phyloP scores from a whole-genome alignment of 2,329 filamentous ascomycete genomes.

The Botrytis cinerea region DNA sequence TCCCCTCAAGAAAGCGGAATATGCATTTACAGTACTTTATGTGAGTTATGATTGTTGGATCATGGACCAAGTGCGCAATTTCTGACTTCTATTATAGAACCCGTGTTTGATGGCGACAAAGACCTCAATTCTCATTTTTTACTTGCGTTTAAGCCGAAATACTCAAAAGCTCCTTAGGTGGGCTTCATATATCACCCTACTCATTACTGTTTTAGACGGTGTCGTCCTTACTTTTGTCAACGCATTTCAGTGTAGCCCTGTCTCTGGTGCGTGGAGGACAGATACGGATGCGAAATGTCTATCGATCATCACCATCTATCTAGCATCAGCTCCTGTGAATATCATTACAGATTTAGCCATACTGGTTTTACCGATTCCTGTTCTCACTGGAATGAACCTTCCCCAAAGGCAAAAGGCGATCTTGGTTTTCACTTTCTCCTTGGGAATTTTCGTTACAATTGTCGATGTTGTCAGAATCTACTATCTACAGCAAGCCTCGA shows the following conservation, averaged over 20 bases:
- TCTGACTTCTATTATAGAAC: constrained; percentile 56
- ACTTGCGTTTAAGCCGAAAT: constrained; percentile 78
- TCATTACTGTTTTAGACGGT: constrained; percentile 77
- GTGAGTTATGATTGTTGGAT: constrained; percentile 44
- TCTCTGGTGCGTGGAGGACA: constrained; percentile 64
- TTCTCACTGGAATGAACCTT: constrained; percentile 82
- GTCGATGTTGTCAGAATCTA: constrained; percentile 89
- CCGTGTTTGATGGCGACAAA: constrained; percentile 89
- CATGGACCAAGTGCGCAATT: not conserved
- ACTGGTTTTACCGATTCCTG: constrained; percentile 82
- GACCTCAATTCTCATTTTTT: constrained; percentile 90
- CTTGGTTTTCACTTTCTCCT: constrained; percentile 79
- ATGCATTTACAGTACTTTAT: constrained; percentile 65
- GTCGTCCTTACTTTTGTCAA: constrained; percentile 81
- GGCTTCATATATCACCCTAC: constrained; percentile 78
- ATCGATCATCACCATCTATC: constrained; percentile 62
- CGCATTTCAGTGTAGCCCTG: constrained; percentile 80
- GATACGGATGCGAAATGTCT: constrained; percentile 45
- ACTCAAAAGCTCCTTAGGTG: constrained; percentile 74
- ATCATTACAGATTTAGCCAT: constrained; percentile 89
- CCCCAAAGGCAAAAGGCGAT: constrained; percentile 86
- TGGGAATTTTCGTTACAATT: constrained; percentile 84
- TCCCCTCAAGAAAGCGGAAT: constrained; percentile 60
- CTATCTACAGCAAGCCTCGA: constrained; percentile 66
- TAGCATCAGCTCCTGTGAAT: constrained; percentile 83